Conservation (phyloP, 768 basidiomycete genomes). For the Trametes maxima region DNA sequence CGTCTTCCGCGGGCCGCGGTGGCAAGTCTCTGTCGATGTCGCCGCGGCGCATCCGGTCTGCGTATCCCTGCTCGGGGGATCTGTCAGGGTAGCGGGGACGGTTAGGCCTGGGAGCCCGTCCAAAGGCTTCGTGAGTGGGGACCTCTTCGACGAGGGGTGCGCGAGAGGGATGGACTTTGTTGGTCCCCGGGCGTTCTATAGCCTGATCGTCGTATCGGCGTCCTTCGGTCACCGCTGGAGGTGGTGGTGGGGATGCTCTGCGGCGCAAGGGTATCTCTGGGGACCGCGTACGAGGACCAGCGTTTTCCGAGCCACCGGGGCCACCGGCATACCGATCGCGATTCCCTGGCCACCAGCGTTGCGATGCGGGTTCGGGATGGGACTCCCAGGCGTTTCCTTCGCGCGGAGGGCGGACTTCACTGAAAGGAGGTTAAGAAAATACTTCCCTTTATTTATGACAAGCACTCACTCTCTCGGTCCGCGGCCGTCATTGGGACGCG, state of each 20-base stretch:
- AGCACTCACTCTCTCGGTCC: neutral
- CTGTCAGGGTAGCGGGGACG: slow-evolving; percentile 11
- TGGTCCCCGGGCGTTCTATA: neutral
- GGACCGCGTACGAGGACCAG: neutral
- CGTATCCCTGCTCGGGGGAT: neutral
- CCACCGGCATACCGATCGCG: neutral
- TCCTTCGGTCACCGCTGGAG: neutral
- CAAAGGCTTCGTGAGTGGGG: neutral
- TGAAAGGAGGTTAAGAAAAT: neutral
- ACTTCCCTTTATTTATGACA: too few species aligned
- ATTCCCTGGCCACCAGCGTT: neutral
- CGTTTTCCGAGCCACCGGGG: neutral
- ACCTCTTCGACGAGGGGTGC: slow-evolving; percentile 6
- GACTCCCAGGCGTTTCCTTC: neutral
- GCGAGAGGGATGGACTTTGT: slow-evolving; percentile 25
- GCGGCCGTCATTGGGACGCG: neutral
- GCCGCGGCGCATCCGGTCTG: neutral
- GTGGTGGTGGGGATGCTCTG: neutral
- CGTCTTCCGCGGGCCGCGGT: neutral
- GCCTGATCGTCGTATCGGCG: neutral
- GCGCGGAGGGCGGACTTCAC: neutral
- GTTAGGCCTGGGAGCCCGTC: neutral
- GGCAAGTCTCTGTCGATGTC: slow-evolving; percentile 1
- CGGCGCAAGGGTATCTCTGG: neutral
- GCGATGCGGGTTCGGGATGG: neutral